Percentiles rank a stretch among this genome's conserved stretches.
These are phyloP conservation scores for Juglanconis oblonga DNA, from an alignment of 2,329 filamentous ascomycete genomes.

Conservation along the genomic window DNA sequence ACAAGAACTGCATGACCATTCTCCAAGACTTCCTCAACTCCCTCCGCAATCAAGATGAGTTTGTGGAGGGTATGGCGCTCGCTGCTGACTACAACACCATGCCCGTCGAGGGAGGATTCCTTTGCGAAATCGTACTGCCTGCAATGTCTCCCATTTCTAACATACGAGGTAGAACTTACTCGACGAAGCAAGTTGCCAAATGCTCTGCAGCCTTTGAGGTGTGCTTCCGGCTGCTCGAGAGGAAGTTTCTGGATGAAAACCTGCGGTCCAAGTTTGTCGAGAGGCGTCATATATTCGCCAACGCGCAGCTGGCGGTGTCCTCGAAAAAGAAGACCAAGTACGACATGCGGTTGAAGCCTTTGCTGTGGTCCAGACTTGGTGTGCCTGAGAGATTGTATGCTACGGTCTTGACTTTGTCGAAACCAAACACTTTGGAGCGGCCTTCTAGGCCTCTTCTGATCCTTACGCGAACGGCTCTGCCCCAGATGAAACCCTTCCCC, in stretches of 20 bases:
- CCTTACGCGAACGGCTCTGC: conserved; percentile 65
- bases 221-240: conserved; percentile 66
- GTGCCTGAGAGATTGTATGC: conserved; percentile 55
- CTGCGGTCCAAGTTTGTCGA: conserved; percentile 72
- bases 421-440: conserved; percentile 54
- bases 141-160: conserved; percentile 68
- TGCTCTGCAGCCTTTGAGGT: conserved; percentile 85
- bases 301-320: conserved; percentile 78
- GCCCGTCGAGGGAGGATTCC: conserved; percentile 54
- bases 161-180: conserved; percentile 59
- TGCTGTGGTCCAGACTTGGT: conserved; percentile 60
- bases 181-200: conserved; percentile 75
- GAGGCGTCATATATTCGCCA: conserved; percentile 72
- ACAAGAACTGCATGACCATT: conserved; percentile 67
- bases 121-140: conserved; percentile 78
- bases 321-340: conserved; percentile 74
- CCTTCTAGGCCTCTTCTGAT: conserved; percentile 64
- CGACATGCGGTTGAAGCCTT: conserved; percentile 74
- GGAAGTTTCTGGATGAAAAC: conserved; percentile 67
- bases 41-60: conserved; percentile 48
- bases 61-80: conserved; percentile 21
- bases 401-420: conserved; percentile 57
- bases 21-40: conserved; percentile 72
- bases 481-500: conserved; percentile 63
- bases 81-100: conserved; percentile 61